Percentiles rank a stretch among this genome's conserved stretches.
Evolutionary conservation across 257 asterid genomes (phyloP).

Genomic region (Coffea canephora): DNA sequence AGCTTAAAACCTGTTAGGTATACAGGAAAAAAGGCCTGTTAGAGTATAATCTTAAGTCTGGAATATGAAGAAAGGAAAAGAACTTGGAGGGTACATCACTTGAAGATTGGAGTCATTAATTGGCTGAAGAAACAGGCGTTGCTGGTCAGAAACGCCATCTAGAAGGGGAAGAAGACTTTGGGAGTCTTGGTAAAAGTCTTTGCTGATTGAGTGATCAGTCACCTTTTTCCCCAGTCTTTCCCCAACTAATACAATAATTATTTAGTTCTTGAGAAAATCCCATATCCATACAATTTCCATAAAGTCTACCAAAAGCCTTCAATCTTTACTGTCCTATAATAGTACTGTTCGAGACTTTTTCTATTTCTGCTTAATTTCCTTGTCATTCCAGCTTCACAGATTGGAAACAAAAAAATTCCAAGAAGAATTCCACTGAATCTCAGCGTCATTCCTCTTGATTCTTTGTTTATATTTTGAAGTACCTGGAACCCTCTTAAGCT

Average conservation of each 20-base stretch:
- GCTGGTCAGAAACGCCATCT: too few relatives aligned
- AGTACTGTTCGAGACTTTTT: not conserved
- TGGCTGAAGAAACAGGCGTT: too few relatives aligned
- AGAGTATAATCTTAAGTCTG: too few relatives aligned
- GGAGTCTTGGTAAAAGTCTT: not conserved
- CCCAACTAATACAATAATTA: not conserved
- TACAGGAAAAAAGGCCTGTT: too few relatives aligned
- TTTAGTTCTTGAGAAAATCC: not conserved
- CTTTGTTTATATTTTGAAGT: not conserved
- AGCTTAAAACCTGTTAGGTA: too few relatives aligned
- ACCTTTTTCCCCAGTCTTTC: not conserved
- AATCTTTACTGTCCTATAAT: too few relatives aligned
- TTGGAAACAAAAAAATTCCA: not conserved
- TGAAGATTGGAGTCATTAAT: too few relatives aligned
- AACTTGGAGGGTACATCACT: too few relatives aligned
- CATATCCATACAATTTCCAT: not conserved
- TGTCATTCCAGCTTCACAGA: not conserved
- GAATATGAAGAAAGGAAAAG: too few relatives aligned
- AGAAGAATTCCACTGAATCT: not conserved
- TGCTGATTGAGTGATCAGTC: too few relatives aligned
- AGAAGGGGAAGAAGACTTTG: not conserved
- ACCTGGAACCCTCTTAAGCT: too few relatives aligned
- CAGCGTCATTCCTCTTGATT: not conserved
- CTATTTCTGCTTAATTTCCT: not conserved
- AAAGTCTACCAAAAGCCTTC: too few relatives aligned